Base-by-base conservation (phyloP, 306 rosid species). In the Prinsepia uniflora region DNA sequence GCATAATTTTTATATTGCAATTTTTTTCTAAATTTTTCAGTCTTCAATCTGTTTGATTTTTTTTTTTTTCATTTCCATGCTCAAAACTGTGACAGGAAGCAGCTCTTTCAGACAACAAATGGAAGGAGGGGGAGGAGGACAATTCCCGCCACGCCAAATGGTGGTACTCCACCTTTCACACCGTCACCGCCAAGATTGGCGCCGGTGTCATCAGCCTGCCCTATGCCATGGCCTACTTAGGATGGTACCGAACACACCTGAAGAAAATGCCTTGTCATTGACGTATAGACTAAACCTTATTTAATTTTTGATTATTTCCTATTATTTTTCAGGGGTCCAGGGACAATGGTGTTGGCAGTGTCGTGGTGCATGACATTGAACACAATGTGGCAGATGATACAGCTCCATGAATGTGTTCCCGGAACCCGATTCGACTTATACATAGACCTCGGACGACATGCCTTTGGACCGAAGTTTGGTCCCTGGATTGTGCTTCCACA, bases 331-430 rank as follows among this genome's bases (percentile, higher is more conserved):
- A 94, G 98, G 98, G 94, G 87, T 62, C 98, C 95, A 36, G 98
- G 98, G 65, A 86, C 86, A 10, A 56, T 89, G 81, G 82, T 78
- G 42, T 34, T 94, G 86, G 60, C 80, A 40, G 2, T 90, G 40
- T 82, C 92, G 7, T 94, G 98, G 98, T 82, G 87, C 73, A 79
- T 94, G 71, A 94, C 97, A 54, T 77, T 94, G 74, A 87, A 89
- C 84, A 84, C 98, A 44, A 77, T 94, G 92, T 89, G 98, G 98
- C 98, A 90, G 74, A 90, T 94, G 97, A 80, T 89, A 66, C 97
- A 94, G 65, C 96, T 94, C 71, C 97, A 94, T 66, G 97, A 94
- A 70, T 89, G 97, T 79, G 96, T 94, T 52, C 92, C 95, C 0
- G 98, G 97, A 36, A 91, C 86, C 5, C 84, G 97, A 1, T 90